Evolutionary conservation across 2,329 filamentous ascomycete species (phyloP).

Genomic region (Pyrenophora seminiperda): DNA sequence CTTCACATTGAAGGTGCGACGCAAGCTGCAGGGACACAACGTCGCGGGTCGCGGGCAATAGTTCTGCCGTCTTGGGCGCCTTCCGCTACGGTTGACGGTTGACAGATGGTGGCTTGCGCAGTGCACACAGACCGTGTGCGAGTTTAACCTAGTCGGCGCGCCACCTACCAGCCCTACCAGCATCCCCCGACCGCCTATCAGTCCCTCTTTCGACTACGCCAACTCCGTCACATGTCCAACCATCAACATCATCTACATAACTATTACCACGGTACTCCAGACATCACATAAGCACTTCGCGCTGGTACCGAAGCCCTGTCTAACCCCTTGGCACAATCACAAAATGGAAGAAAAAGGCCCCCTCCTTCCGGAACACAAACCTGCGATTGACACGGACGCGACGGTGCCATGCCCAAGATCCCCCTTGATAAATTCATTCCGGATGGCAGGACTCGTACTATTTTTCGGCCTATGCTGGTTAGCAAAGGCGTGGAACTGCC

Average conservation of each 20-base stretch:
- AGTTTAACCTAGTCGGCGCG: conserved; percentile 8
- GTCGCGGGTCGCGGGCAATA: conserved; percentile 13
- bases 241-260: conserved; percentile 3
- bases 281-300: neutral
- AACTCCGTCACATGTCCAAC: conserved; percentile 8
- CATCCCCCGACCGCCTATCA: conserved; percentile 15
- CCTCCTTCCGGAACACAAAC: conserved; percentile 30
- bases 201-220: conserved; percentile 10
- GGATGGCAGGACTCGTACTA: conserved; percentile 32
- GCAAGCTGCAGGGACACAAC: conserved; percentile 5
- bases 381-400: conserved; percentile 9
- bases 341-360: conserved; percentile 40
- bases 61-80: neutral
- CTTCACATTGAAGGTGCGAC: conserved; percentile 9
- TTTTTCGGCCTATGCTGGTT: conserved; percentile 43
- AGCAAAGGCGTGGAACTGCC: conserved; percentile 33
- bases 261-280: neutral
- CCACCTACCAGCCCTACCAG: too few relatives aligned
- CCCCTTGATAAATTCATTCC: conserved; percentile 26
- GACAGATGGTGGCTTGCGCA: conserved; percentile 1
- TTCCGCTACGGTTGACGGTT: neutral
- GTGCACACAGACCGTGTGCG: neutral
- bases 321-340: conserved; percentile 3
- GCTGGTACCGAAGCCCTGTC: neutral
- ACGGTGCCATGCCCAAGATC: conserved; percentile 18